Conservation (phyloP, 2,329 filamentous ascomycete genomes). For the Fusarium phyllophilum region DNA sequence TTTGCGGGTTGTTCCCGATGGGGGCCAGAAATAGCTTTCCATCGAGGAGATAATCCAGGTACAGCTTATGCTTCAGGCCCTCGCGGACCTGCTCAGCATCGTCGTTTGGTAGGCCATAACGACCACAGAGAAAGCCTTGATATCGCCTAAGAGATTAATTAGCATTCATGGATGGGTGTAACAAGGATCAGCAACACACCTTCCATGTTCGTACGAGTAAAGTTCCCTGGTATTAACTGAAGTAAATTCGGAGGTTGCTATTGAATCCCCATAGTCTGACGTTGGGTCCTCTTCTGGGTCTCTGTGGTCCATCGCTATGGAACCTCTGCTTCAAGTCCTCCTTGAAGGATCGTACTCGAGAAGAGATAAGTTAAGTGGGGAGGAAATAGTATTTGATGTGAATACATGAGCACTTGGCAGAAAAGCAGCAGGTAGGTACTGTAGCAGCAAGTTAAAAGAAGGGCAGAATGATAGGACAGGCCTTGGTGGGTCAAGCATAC, state of each 20-base stretch:
- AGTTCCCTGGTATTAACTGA: conserved; percentile 50
- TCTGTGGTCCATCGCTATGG: conserved; percentile 38
- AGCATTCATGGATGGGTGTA: background rate
- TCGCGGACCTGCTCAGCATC: conserved; percentile 62
- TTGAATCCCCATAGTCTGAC: conserved; percentile 54
- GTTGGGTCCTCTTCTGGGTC: conserved; percentile 47
- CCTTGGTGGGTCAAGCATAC: conserved; percentile 32
- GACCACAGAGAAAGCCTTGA: conserved; percentile 57
- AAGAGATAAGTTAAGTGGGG: conserved; percentile 17
- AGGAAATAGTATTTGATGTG: conserved; percentile 9
- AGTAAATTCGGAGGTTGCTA: conserved; percentile 53
- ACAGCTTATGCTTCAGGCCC: conserved; percentile 58
- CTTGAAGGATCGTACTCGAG: conserved; percentile 10
- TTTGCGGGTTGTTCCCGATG: conserved; percentile 57
- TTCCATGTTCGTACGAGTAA: conserved; percentile 52
- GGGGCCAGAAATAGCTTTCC: conserved; percentile 57
- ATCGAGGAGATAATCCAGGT: conserved; percentile 58
- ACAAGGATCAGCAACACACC: conserved; percentile 38
- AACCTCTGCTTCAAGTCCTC: conserved; percentile 8
- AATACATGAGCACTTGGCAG: conserved; percentile 35
- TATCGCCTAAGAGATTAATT: conserved; percentile 54
- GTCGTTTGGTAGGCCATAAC: conserved; percentile 64
- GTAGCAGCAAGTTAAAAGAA: conserved; percentile 3
- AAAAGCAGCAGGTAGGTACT: conserved; percentile 4
- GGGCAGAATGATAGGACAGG: conserved; percentile 5